Percentiles rank a stretch among this genome's conserved stretches.
Evolutionary conservation across 2,329 filamentous ascomycete genomes (phyloP).

Genomic region (Pseudogymnoascus pannorum): DNA sequence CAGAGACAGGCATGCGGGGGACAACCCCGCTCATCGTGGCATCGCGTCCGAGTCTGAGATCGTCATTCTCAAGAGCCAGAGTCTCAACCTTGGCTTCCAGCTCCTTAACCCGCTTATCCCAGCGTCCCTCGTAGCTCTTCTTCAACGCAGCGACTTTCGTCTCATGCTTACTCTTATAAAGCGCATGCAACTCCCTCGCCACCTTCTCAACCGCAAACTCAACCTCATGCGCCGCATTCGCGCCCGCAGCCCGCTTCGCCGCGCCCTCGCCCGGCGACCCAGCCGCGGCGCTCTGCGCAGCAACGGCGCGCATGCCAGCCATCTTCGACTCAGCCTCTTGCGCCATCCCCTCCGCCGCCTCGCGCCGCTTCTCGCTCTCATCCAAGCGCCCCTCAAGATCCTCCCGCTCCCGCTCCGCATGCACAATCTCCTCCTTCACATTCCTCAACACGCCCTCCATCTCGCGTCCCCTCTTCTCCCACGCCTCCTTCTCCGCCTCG

Average conservation of each 20-base stretch:
- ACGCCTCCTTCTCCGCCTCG: conserved; percentile 67
- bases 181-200: conserved; percentile 81
- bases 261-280: not conserved
- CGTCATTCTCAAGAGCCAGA: conserved; percentile 66
- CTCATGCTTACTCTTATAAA: conserved; percentile 97
- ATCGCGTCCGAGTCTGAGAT: conserved; percentile 57
- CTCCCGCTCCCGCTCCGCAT: conserved; percentile 72
- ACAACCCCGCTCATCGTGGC: conserved; percentile 34
- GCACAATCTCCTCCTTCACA: conserved; percentile 73
- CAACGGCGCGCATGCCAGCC: conserved; percentile 59
- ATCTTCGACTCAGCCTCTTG: conserved; percentile 70
- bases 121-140: conserved; percentile 75
- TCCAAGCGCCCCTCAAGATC: conserved; percentile 68
- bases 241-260: conserved; percentile 26
- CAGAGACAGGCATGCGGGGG: not conserved
- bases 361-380: conserved; percentile 66
- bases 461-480: conserved; percentile 78
- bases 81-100: conserved; percentile 66
- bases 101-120: conserved; percentile 80
- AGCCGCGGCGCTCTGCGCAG: conserved; percentile 10
- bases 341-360: conserved; percentile 67
- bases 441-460: conserved; percentile 75
- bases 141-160: conserved; percentile 88
- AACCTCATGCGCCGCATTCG: conserved; percentile 49
- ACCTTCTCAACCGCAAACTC: conserved; percentile 84